Conservation (phyloP, 1,284 basidiomycete species). For the Laetiporus sulphureus region DNA sequence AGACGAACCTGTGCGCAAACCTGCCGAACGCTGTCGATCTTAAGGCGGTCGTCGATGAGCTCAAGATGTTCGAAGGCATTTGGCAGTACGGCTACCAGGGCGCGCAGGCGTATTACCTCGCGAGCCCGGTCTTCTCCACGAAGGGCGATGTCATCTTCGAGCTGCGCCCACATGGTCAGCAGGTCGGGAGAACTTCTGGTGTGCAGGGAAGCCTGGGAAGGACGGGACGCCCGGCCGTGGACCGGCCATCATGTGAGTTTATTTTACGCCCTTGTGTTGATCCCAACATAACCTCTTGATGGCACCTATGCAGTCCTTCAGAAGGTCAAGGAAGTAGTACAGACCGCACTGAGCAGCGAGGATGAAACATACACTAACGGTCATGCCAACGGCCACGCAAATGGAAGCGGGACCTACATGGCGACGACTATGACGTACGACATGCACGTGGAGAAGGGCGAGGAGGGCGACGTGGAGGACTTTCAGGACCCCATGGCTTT, state of each 20-base stretch:
- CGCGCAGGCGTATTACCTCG: conserved; percentile 20
- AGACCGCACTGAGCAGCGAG: neutral
- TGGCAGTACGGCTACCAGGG: conserved; percentile 25
- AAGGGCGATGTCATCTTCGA: conserved; percentile 28
- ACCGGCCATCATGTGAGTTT: neutral
- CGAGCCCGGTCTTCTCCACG: conserved; percentile 27
- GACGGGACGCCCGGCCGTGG: neutral
- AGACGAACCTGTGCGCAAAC: conserved; percentile 15
- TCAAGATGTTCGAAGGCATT: conserved; percentile 24
- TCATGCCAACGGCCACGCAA: neutral
- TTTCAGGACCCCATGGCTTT: neutral
- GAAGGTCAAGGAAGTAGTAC: neutral
- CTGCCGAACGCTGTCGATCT: conserved; percentile 21
- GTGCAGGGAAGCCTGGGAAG: neutral
- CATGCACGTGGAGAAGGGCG: neutral
- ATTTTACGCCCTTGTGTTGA: neutral
- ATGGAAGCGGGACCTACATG: neutral
- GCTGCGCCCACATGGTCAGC: conserved; percentile 16
- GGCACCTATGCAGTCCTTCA: neutral
- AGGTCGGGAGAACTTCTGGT: neutral
- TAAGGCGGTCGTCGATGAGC: conserved; percentile 17
- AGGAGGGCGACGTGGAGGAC: conserved; percentile 1
- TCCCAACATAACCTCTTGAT: neutral
- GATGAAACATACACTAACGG: neutral
- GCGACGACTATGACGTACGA: conserved; percentile 3